phyloP scores from a whole-genome alignment of 352 stramenopile genomes.

The Phytophthora citricola region DNA sequence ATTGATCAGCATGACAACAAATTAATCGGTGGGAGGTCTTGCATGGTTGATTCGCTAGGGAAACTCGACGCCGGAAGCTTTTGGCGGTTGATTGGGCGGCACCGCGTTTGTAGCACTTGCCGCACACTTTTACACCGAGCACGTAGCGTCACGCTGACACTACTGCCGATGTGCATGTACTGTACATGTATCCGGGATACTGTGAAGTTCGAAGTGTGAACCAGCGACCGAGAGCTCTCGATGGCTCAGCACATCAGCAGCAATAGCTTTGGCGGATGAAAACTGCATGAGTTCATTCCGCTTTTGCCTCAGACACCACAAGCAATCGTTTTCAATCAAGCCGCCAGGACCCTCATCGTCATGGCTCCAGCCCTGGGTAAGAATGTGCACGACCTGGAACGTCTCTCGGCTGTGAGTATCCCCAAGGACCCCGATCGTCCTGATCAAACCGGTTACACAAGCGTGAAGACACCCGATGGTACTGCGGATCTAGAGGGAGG shows the following conservation, averaged over 20 bases:
- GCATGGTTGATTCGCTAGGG: slow-evolving; percentile 1
- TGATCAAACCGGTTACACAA: slow-evolving; percentile 6
- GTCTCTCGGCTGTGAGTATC: slow-evolving; percentile 17
- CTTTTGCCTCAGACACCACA: slow-evolving; percentile 6
- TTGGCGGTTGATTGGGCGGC: slow-evolving; percentile 8
- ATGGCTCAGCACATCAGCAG: too few species aligned
- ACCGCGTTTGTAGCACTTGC: not conserved
- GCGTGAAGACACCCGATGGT: slow-evolving; percentile 12
- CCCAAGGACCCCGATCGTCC: slow-evolving; percentile 9
- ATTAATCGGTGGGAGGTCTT: slow-evolving; percentile 3
- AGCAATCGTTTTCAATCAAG: not conserved
- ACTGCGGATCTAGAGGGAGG: slow-evolving; percentile 12
- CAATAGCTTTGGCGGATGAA: not conserved
- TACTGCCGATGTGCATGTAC: not conserved
- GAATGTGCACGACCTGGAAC: slow-evolving; percentile 18
- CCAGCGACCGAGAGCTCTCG: too few species aligned
- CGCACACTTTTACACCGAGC: not conserved
- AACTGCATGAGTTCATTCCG: slow-evolving; percentile 11
- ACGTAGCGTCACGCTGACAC: not conserved
- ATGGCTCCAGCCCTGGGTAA: slow-evolving; percentile 12
- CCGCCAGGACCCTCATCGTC: not conserved
- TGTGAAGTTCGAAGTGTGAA: too few species aligned
- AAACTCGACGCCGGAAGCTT: slow-evolving; percentile 4
- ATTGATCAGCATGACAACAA: slow-evolving; percentile 5
- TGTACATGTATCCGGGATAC: too few species aligned